These are phyloP conservation scores for Gossypium herbaceum DNA, from an alignment of 345 rosid species.

Conservation along the genomic window DNA sequence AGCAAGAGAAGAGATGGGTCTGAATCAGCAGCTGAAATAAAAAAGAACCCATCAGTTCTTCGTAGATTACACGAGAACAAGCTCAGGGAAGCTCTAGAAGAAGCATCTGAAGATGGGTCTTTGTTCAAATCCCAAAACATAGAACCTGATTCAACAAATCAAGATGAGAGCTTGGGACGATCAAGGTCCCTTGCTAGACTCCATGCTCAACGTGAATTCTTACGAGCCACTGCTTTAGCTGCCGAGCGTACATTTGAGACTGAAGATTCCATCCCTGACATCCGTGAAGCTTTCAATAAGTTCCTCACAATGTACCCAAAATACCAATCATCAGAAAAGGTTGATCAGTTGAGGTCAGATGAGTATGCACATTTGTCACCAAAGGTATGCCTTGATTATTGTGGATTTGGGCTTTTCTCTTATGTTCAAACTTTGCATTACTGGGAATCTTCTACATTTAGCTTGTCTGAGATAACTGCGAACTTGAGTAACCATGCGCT, in stretches of 20 bases:
- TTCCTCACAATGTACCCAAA: slow-evolving; percentile 87
- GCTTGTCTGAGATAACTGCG: slow-evolving; percentile 89
- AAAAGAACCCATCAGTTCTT: slow-evolving; percentile 46
- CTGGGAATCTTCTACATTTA: slow-evolving; percentile 97
- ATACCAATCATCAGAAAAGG: slow-evolving; percentile 71
- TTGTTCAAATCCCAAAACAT: slow-evolving; percentile 79
- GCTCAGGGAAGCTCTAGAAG: slow-evolving; percentile 92
- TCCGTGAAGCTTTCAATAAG: slow-evolving; percentile 57
- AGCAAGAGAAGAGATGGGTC: slow-evolving; percentile 60
- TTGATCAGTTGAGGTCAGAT: slow-evolving; percentile 65
- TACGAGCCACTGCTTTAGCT: slow-evolving; percentile 82
- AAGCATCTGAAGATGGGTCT: slow-evolving; percentile 94
- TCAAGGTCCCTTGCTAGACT: slow-evolving; percentile 96
- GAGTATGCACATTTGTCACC: slow-evolving; percentile 80
- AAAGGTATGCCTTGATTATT: slow-evolving; percentile 98
- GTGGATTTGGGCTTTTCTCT: slow-evolving; percentile 95
- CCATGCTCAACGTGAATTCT: slow-evolving; percentile 84
- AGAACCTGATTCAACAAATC: slow-evolving; percentile 50
- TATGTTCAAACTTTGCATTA: slow-evolving; percentile 84
- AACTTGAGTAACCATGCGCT: slow-evolving; percentile 93
- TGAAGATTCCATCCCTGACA: slow-evolving; percentile 65
- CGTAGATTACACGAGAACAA: slow-evolving; percentile 72
- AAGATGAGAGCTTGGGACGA: slow-evolving; percentile 70
- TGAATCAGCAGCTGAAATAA: slow-evolving; percentile 44
- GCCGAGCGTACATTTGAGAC: slow-evolving; percentile 68